Base-by-base conservation (phyloP, 495 filamentous ascomycete genomes). In the Chaetomium cochliodes region DNA sequence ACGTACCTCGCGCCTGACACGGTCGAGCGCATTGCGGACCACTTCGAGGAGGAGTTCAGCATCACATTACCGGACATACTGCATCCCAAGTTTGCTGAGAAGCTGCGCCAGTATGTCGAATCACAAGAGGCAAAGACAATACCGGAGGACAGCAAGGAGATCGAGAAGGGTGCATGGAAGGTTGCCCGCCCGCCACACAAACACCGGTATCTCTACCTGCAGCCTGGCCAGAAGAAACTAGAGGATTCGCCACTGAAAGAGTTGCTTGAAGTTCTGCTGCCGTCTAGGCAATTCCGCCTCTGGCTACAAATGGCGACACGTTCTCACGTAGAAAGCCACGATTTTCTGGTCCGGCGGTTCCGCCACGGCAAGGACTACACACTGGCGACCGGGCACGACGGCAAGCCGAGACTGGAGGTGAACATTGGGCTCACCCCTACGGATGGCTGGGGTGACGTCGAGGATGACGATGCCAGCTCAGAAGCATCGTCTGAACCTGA, bases 1-100 rank as follows among this genome's bases (percentile, higher is more conserved):
- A 90, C 87, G 2, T 98, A 97, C 70, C 84, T 99, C n/a, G 96
- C 91, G 0, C 94, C 94, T 1, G 92, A 97, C 72, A 96, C 92
- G 22, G 84, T 96, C 25, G 90, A 96, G 58, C 83, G 91, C 63
- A 83, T 97, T 65, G 82, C 84, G 12, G 87, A 89, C 22, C 84
- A 87, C 23, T 98, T 99, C 74, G 77, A 83, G 39, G 90, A 91
- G 59, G 83, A 94, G 65, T 94, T 89, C 12, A 93, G 88, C 62
- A 86, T 97, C 39, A 89, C 87, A 9, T 80, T 98, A 12, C 84
- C 90, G 28, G 80, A 82, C 9, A 90, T 99, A 69, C 79, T 99
- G 4, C 88, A 85, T 39, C 82, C 85, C 33, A 92, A 89, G 65
- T 98, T 92, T 73, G 83, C 87, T 12, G 80, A 82, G 9, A 81